Conservation (phyloP, 129 eudicot genomes). For the Pittosporum tobira region DNA sequence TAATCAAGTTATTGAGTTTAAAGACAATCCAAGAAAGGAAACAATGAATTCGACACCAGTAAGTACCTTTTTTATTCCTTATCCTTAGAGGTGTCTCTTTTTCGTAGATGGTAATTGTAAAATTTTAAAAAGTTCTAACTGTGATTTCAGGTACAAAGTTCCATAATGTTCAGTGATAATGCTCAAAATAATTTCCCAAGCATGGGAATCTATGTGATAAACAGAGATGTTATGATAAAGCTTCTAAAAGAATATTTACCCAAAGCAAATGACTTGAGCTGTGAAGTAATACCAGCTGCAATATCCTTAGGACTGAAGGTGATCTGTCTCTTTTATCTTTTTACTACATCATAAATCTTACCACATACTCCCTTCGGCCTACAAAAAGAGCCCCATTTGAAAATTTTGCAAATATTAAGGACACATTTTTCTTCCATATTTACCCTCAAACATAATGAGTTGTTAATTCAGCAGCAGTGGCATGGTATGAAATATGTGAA, state of each 20-base stretch:
- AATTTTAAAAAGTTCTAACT: not conserved
- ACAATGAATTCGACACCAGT: slow-evolving; percentile 22
- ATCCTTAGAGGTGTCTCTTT: not conserved
- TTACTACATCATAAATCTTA: not conserved
- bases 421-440: too few relatives aligned
- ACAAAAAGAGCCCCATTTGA: too few relatives aligned
- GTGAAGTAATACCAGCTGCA: slow-evolving; percentile 81
- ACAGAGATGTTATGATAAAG: slow-evolving; percentile 57
- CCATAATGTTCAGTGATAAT: slow-evolving; percentile 6
- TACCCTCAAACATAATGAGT: too few relatives aligned
- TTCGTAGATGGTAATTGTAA: not conserved
- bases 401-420: too few relatives aligned
- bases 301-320: slow-evolving; percentile 93
- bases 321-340: slow-evolving; percentile 3
- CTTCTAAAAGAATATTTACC: slow-evolving; percentile 59
- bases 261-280: slow-evolving; percentile 52
- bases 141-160: slow-evolving; percentile 37
- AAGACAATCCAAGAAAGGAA: slow-evolving; percentile 20
- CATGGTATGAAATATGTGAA: too few relatives aligned
- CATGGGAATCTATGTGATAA: slow-evolving; percentile 89
- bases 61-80: not conserved
- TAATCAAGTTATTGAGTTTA: slow-evolving; percentile 33
- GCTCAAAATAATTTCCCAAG: slow-evolving; percentile 28
- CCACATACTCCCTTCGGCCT: too few relatives aligned
- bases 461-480: too few relatives aligned